Evolutionary conservation across 2,329 filamentous ascomycete species (phyloP).

Genomic region (Blastomyces gilchristii): DNA sequence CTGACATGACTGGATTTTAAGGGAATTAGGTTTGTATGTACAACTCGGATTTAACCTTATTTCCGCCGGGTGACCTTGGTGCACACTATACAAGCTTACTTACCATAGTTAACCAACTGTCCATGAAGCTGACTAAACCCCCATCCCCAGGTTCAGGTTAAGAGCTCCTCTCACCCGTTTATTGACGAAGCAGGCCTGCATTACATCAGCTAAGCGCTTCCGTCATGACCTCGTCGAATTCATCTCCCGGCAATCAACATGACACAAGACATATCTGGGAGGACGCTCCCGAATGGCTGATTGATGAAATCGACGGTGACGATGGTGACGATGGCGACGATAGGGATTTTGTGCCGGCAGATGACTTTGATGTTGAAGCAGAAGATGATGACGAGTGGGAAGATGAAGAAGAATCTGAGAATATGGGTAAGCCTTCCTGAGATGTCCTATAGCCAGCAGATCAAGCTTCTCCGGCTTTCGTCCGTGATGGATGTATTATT

Average conservation of each 20-base stretch:
- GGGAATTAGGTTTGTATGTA: background rate
- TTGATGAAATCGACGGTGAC: background rate
- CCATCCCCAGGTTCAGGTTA: background rate
- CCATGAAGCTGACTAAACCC: background rate
- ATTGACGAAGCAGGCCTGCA: background rate
- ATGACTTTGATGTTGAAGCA: slow-evolving; percentile 29
- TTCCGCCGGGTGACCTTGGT: background rate
- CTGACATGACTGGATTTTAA: background rate
- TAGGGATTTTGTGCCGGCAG: slow-evolving; percentile 41
- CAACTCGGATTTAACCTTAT: background rate
- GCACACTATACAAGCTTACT: no score
- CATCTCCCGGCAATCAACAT: background rate
- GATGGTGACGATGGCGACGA: slow-evolving; percentile 19
- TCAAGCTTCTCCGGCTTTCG: background rate
- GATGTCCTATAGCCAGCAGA: background rate
- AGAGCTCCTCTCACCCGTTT: background rate
- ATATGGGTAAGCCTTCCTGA: slow-evolving; percentile 1
- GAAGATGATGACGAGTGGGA: slow-evolving; percentile 19
- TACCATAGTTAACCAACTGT: background rate
- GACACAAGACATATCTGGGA: background rate
- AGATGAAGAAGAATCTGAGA: background rate
- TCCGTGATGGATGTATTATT: background rate
- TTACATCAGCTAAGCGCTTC: background rate
- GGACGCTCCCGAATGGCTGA: background rate
- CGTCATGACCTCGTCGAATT: background rate